Conservation (phyloP, 1,284 basidiomycete species). For the Athelia psychrophila region DNA sequence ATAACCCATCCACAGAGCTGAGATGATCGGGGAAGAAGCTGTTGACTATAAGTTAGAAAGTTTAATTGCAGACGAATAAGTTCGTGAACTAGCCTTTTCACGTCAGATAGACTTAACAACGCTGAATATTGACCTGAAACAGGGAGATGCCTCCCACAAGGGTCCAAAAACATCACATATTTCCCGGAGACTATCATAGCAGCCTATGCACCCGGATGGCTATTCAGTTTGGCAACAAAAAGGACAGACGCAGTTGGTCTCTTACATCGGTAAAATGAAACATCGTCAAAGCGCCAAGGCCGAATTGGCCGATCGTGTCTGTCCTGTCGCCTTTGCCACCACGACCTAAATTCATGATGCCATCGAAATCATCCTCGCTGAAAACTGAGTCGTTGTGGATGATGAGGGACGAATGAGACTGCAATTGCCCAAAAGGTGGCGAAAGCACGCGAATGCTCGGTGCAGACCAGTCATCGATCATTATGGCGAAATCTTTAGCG, state of each 20-base stretch:
- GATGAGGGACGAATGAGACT: constrained; percentile 33
- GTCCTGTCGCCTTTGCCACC: constrained; percentile 37
- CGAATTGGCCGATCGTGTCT: constrained; percentile 47
- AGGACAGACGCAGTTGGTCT: neutral
- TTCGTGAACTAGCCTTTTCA: constrained; percentile 25
- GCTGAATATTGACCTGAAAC: constrained; percentile 22
- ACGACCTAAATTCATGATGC: constrained; percentile 38
- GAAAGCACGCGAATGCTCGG: constrained; percentile 24
- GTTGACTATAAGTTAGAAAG: neutral
- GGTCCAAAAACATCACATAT: constrained; percentile 41
- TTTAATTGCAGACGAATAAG: neutral
- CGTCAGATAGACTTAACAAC: constrained; percentile 22
- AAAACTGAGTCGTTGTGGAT: constrained; percentile 43
- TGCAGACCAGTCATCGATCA: constrained; percentile 28
- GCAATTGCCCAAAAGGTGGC: constrained; percentile 27
- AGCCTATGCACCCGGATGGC: constrained; percentile 24
- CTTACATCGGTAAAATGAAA: constrained; percentile 48
- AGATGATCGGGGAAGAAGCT: constrained; percentile 44
- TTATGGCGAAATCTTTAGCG: constrained; percentile 35
- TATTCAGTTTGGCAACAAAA: neutral
- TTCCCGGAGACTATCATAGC: constrained; percentile 42
- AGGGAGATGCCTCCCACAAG: constrained; percentile 35
- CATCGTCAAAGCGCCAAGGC: constrained; percentile 45
- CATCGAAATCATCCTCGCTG: constrained; percentile 37
- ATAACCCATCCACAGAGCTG: constrained; percentile 32